Evolutionary conservation across 305 asterid genomes (phyloP), one percentile per base, ranked within the genome.

Genomic region (Salvia sclarea): DNA sequence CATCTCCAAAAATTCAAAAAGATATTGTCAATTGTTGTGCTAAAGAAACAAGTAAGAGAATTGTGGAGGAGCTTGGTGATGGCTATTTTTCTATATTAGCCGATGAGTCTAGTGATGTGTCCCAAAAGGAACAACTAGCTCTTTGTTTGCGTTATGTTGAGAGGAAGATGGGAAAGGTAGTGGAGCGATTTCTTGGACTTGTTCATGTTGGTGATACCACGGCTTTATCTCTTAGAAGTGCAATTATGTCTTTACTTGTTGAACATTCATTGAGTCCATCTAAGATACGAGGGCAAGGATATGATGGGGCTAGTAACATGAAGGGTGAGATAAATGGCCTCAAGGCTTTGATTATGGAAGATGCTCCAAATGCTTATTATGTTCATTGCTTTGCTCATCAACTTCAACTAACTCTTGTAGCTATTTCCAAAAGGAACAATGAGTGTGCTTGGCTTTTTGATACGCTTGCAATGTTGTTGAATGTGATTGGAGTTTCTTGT

Each of bases 61-160:
- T 57, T 14, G 7, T 57, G 17, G 63, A 50, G 10, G 56, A 7
- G 56, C 28, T 49, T 9, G 45, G 14, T 40, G 45, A 11, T 40
- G 45, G 4, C n/a, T 8, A 9, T 1, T 40, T 40, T 40, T 1
- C 45, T 10, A 40, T 40, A 8, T 40, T 40, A 1, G 45, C 3
- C 5, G 33, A 50, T 50, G 18, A 43, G 49, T 43, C 49, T 2
- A 57, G 44, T 57, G 63, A 57, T 57, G 63, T 57, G 5, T 57
- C 44, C 6, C 63, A 57, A 25, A 30, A 57, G 6, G 44, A 57
- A 57, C 44, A 57, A 30, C 40, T 57, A 31, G 44, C 44, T 57
- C 63, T 30, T 57, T 57, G 1, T 16, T 57, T 57, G 63, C 22
- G 63, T 14, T 57, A 30, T 57, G 44, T 57, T 30, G 43, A 57